Evolutionary conservation across 1,284 basidiomycete genomes (phyloP), one percentile per base, ranked within the genome.

Genomic region (Apiotrichum mycotoxinovorans): DNA sequence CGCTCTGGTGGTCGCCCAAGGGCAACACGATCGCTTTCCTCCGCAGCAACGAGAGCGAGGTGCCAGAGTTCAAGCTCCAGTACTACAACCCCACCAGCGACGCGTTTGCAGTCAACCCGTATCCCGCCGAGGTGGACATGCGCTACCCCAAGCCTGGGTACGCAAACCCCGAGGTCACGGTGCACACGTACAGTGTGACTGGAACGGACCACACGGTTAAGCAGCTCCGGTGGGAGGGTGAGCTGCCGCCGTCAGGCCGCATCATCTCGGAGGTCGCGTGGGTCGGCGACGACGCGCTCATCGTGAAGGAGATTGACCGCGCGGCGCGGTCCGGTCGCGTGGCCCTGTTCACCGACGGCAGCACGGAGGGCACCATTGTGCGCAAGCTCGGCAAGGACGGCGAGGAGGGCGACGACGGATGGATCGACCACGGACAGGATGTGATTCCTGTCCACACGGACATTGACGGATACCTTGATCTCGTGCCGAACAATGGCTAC

Each of bases 1-100:
- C 92, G 0, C 79, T 95, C 9, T 98, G 92, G 92, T 97, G 91
- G 87, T 87, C 88, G 27, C 93, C 93, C 0, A 84, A 89, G 64
- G 87, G 87, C 0, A 78, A 82, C 12, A 87, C 87, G 62, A 66
- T 98, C 37, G 90, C 92, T 0, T 98, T 87, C 78, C 83, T 98
- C 41, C 79, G 84, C 17, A 85, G 91, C 59, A 91, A 98, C 75
- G 95, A 98, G 79, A 88, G 88, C 1, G 78, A 82, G 0, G 95
- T 98, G 1, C 85, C 87, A 47, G 87, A 89, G 67, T 98, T 86
- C 78, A 83, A 82, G 49, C 90, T 91, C 75, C 92, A 92, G 4
- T 81, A 96, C 52, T 98, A 95, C 79, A 98, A 97, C 69, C 89
- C 89, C 5, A 85, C 85, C 0, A 79, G 82, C 1, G 81, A 88